phyloP scores from a whole-genome alignment of 2,329 filamentous ascomycete genomes.

The Arthroderma sp. region DNA sequence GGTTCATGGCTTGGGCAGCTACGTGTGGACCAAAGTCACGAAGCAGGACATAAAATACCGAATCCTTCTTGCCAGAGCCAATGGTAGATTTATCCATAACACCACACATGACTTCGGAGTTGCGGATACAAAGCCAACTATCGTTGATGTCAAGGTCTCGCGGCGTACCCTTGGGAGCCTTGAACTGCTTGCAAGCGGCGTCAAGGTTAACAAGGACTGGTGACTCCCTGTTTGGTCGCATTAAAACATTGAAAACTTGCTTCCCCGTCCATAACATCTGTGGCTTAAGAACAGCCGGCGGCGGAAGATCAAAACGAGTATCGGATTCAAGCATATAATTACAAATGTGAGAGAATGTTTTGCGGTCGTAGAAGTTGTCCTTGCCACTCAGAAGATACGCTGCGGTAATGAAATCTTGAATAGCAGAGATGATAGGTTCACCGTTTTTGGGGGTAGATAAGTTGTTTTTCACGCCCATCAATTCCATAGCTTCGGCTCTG shows the following conservation, averaged over 20 bases:
- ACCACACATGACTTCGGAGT: constrained; percentile 95
- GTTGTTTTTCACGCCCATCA: constrained; percentile 98
- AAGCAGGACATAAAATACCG: constrained; percentile 91
- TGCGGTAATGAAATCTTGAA: constrained; percentile 96
- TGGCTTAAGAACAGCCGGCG: constrained; percentile 75
- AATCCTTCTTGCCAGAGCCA: constrained; percentile 95
- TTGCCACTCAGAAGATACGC: constrained; percentile 85
- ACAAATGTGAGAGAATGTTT: constrained; percentile 77
- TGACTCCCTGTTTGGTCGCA: constrained; percentile 77
- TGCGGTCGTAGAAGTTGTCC: constrained; percentile 81
- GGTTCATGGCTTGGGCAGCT: constrained; percentile 84
- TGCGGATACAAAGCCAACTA: constrained; percentile 81
- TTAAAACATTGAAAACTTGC: constrained; percentile 81
- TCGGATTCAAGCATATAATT: constrained; percentile 84
- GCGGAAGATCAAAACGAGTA: constrained; percentile 67
- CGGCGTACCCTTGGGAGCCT: constrained; percentile 25
- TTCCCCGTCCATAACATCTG: constrained; percentile 90
- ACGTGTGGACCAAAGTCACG: constrained; percentile 86
- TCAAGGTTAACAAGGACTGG: constrained; percentile 82
- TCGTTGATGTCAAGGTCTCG: constrained; percentile 68
- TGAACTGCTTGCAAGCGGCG: constrained; percentile 71
- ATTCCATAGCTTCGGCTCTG: constrained; percentile 79
- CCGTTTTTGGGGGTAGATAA: constrained; percentile 92
- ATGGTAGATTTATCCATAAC: constrained; percentile 96
- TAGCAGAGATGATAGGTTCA: constrained; percentile 96